phyloP scores from a whole-genome alignment of 139 green algal genomes.

The Trebouxia sp. region DNA sequence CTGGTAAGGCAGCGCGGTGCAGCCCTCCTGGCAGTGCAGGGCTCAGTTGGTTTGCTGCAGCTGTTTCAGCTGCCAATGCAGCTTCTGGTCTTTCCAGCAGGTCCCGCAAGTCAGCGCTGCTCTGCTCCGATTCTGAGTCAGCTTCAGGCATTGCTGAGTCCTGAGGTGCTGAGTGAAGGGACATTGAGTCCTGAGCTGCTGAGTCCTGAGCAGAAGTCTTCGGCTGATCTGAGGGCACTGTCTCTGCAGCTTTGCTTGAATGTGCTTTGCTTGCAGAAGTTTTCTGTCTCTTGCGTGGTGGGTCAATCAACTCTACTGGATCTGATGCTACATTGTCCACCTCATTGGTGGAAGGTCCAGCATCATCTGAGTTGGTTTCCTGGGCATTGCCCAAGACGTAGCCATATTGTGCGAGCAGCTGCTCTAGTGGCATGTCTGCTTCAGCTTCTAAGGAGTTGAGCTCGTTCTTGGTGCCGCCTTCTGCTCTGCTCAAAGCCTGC shows the following conservation, averaged over 20 bases:
- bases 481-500: conserved; percentile 48
- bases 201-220: neutral
- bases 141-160: neutral
- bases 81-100: neutral
- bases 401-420: conserved; percentile 79
- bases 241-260: neutral
- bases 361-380: neutral
- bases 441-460: conserved; percentile 74
- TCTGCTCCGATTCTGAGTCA: conserved; percentile 15
- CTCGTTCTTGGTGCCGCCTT: conserved; percentile 57
- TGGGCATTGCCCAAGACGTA: conserved; percentile 24
- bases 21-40: too few species aligned
- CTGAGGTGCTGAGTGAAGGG: neutral
- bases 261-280: neutral
- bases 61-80: conserved; percentile 22
- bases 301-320: neutral
- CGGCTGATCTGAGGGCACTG: too few species aligned
- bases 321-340: too few species aligned
- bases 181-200: conserved; percentile 9
- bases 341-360: neutral
- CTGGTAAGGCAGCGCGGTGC: too few species aligned
- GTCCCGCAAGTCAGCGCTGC: conserved; percentile 19
- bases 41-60: neutral
- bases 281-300: neutral
- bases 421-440: conserved; percentile 83